phyloP scores from a whole-genome alignment of 225 moss, liverwort and hornwort genomes.

The Polytrichum commune region DNA sequence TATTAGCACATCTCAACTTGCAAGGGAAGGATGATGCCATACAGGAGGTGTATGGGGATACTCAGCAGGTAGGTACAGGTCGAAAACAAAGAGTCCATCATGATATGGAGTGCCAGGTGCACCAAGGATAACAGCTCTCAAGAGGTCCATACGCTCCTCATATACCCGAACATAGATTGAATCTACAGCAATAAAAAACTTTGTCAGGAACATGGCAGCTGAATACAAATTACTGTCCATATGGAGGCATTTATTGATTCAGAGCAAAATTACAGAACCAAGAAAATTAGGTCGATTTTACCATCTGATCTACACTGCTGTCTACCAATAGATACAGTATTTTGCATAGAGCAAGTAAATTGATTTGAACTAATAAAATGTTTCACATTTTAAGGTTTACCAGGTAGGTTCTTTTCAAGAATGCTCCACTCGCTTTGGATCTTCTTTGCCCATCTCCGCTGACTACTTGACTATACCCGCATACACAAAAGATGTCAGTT shows the following conservation, averaged over 20 bases:
- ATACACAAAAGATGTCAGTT: slow-evolving; percentile 20
- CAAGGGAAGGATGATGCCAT: slow-evolving; percentile 32
- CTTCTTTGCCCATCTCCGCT: slow-evolving; percentile 88
- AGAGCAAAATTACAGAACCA: no score
- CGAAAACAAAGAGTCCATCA: slow-evolving; percentile 91
- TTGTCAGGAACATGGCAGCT: no score
- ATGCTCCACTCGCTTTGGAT: slow-evolving; percentile 92
- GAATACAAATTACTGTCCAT: no score
- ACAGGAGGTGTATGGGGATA: slow-evolving; percentile 91
- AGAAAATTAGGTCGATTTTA: no score
- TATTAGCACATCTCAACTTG: background rate
- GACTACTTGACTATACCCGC: slow-evolving; percentile 52
- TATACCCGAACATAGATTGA: slow-evolving; percentile 89
- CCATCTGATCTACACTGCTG: no score
- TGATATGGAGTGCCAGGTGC: slow-evolving; percentile 97
- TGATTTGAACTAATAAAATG: no score
- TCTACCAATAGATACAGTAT: no score
- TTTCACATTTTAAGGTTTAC: slow-evolving; percentile 24
- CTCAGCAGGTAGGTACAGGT: slow-evolving; percentile 86
- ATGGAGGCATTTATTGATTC: no score
- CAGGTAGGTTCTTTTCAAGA: slow-evolving; percentile 81
- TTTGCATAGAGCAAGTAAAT: no score
- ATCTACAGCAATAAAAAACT: slow-evolving; percentile 33
- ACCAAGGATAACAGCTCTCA: slow-evolving; percentile 95
- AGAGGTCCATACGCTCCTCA: slow-evolving; percentile 97